Percentiles rank a stretch among this genome's conserved stretches.
Conservation (phyloP, 306 rosid genomes). For the Gillenia trifoliata region DNA sequence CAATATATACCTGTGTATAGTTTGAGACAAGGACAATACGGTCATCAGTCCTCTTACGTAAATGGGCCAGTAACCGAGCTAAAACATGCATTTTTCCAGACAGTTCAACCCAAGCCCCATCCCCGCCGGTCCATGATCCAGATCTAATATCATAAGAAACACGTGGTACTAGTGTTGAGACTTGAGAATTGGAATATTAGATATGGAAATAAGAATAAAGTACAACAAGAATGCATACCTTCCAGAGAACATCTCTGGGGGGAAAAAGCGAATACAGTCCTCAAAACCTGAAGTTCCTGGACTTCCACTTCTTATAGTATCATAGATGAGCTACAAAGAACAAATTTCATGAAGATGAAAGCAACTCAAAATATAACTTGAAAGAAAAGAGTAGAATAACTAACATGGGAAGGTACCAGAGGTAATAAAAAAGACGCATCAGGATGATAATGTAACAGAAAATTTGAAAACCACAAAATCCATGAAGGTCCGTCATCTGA, state of each 20-base stretch:
- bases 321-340: conserved; percentile 78
- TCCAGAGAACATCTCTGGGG: conserved; percentile 87
- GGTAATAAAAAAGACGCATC: not conserved
- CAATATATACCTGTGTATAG: conserved; percentile 76
- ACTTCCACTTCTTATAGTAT: conserved; percentile 71
- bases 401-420: not conserved
- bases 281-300: conserved; percentile 96
- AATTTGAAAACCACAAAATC: not conserved
- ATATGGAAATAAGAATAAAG: conserved; percentile 7
- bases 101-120: conserved; percentile 93
- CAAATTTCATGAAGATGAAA: conserved; percentile 25
- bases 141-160: conserved; percentile 42
- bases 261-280: conserved; percentile 87
- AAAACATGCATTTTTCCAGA: conserved; percentile 98
- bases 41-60: conserved; percentile 75
- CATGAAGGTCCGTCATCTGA: not conserved
- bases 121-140: conserved; percentile 90
- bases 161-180: not conserved
- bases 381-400: conserved; percentile 15
- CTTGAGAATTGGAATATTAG: not conserved
- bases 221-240: conserved; percentile 43
- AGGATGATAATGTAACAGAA: not conserved
- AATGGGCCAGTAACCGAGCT: conserved; percentile 82
- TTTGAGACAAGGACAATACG: conserved; percentile 96
- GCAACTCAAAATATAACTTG: conserved; percentile 1